Base-by-base conservation (phyloP, 371 early-diverging fungal genomes). In the Mortierella sp. region DNA sequence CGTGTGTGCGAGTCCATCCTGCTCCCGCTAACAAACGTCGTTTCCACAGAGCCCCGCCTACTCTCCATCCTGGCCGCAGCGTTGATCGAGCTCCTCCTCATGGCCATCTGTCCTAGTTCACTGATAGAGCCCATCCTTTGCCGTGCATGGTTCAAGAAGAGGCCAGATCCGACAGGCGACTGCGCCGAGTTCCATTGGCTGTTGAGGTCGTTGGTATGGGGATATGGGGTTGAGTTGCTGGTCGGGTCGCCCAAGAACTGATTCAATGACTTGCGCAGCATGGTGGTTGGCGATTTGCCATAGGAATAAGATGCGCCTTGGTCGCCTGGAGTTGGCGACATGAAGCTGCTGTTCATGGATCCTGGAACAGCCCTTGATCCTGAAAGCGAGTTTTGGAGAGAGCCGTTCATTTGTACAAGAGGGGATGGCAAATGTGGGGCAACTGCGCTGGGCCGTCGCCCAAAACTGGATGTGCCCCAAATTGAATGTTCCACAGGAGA, bases 41-140 rank as follows among this genome's bases (percentile, higher is more conserved):
- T 72, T 34, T 85, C 86, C 6, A 81, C 69, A 6, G 85, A 85
- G 21, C 34, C 34, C 1, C 85, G 85, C 57, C 85, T 53, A n/a
- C 79, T 74, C 31, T 77, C 80, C 83, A 83, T 77, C 69, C 74
- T 59, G 0, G 64, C 75, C 5, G 79, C 81, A 5, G 85, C 86
- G 26, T 81, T 77, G 43, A 81, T 79, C 28, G 86, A 85, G 50
- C 71, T 81, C 34, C 86, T 67, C 51, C 86, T 54, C 79, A 85
- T 85, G 5, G 86, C 86, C 69, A 81, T 81, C 31, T 81, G 86
- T 50, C 86, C 86, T 9, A 85, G 74, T 24, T 81, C 81, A 48
- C 81, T 85, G 71, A 85, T 81, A 13, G 81, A 81, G 4, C 81
- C 86, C 72, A 81, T 81, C 69, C 86, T 75, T 34, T 85, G 86